Conservation (phyloP, 371 early-diverging fungal genomes). For the Nematocida homosporus region DNA sequence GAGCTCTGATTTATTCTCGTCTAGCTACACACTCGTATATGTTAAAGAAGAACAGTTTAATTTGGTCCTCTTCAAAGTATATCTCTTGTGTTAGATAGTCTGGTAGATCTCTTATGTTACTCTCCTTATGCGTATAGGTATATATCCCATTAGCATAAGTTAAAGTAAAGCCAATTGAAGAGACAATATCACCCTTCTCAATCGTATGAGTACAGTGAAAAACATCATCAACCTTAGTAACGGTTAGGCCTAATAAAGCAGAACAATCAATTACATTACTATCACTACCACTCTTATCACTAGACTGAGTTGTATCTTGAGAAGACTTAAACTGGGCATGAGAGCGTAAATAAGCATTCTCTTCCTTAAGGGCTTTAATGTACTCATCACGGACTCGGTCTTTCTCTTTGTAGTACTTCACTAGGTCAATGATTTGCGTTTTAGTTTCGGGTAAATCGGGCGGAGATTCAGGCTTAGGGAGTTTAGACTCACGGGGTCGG, state of each 20-base stretch:
- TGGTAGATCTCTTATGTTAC: conserved; percentile 49
- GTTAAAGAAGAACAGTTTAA: conserved; percentile 62
- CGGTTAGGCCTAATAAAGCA: conserved; percentile 1
- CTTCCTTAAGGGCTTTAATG: conserved; percentile 34
- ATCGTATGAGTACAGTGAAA: conserved; percentile 30
- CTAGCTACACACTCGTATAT: conserved; percentile 47
- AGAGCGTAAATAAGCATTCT: conserved; percentile 32
- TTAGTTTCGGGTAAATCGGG: background rate
- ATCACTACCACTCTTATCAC: background rate
- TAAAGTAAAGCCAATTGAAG: conserved; percentile 49
- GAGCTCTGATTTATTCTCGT: conserved; percentile 26
- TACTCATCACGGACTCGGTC: conserved; percentile 42
- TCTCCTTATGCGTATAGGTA: conserved; percentile 47
- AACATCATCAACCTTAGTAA: background rate
- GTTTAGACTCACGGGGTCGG: background rate
- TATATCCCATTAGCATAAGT: conserved; percentile 28
- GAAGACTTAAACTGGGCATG: background rate
- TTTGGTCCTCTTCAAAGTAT: conserved; percentile 54
- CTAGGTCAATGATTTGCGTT: conserved; percentile 20
- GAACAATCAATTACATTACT: conserved; percentile 1
- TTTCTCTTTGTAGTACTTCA: conserved; percentile 55
- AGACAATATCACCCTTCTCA: conserved; percentile 13
- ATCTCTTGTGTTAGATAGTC: conserved; percentile 57
- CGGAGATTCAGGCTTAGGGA: background rate
- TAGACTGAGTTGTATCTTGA: background rate